Evolutionary conservation across 768 basidiomycete genomes (phyloP), one percentile per base, ranked within the genome.

Genomic region (Sarcomyxa edulis): DNA sequence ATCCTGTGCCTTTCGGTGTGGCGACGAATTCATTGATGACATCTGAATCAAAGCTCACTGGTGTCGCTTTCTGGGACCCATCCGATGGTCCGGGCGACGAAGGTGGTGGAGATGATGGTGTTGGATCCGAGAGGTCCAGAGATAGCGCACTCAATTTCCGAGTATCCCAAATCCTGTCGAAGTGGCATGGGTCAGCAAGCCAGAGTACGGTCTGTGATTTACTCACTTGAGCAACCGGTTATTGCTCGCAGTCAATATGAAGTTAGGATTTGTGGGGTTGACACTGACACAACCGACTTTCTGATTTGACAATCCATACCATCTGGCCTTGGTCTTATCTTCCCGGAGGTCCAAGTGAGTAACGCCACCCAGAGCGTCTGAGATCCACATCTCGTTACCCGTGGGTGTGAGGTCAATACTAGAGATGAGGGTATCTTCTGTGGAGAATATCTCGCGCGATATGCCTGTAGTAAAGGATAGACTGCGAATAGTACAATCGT

Each of bases 371-470:
- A 59, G 47, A 3, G 64, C 69, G 54, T 92, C 89, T 1, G 86
- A 85, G 37, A 91, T 71, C 89, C 89, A 92, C 72, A 92, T 74
- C 52, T 90, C 87, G 35, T 82, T 65, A 0, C 89, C 88, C 3
- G 64, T 62, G 1, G 81, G 76, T 0, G 74, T 58, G 9, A 88
- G 49, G 45, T 92, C 89, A 35, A 91, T 65, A 47, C 77, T 80
- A n/a, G 72, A 75, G 19, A 90, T 76, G 26, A 90, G 65, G 9
- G 56, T 54, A 20, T 81, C 74, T 2, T 80, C 78, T 14, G 71
- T 74, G 2, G 77, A 65, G 49, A 72, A 84, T 12, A 92, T 56
- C 55, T 92, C 85, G 18, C 64, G 66, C 2, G 89, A 86, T 22
- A 81, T 61, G 1, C 82, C 83, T 2, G 84, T 76, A 12, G 74